A percentile compares a stretch with the other conserved stretches of the same genome.
phyloP scores from a whole-genome alignment of 768 basidiomycete genomes.

The Sutorius australiensis region DNA sequence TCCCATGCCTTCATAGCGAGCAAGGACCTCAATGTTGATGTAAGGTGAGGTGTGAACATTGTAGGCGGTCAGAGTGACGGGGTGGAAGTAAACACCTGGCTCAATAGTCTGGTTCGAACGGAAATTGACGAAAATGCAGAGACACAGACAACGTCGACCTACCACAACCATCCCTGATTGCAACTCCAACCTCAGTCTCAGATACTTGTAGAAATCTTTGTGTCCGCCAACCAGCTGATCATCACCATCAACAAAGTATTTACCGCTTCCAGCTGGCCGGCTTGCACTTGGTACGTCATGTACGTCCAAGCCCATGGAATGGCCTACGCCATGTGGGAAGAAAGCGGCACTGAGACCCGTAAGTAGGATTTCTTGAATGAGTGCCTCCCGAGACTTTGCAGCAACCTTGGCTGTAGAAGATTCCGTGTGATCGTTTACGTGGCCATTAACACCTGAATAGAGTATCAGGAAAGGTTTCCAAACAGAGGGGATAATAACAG shows the following conservation, averaged over 20 bases:
- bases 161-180: conserved; percentile 83
- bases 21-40: conserved; percentile 36
- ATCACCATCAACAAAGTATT: conserved; percentile 66
- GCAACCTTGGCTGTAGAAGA: not conserved
- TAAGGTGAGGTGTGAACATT: conserved; percentile 48
- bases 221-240: conserved; percentile 58
- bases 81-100: conserved; percentile 85
- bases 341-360: conserved; percentile 81
- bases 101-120: conserved; percentile 67
- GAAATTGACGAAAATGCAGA: not conserved
- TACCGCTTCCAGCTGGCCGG: conserved; percentile 60
- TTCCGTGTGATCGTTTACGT: not conserved
- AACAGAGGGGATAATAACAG: not conserved
- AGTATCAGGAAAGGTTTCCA: not conserved
- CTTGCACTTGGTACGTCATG: conserved; percentile 87
- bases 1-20: conserved; percentile 71
- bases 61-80: conserved; percentile 67
- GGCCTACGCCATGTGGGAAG: conserved; percentile 93
- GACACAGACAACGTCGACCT: conserved; percentile 30
- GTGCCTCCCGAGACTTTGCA: conserved; percentile 13
- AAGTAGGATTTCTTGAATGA: conserved; percentile 55
- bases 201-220: conserved; percentile 70
- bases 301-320: conserved; percentile 90
- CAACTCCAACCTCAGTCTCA: conserved; percentile 74
- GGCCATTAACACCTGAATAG: conserved; percentile 1